A percentile compares a stretch with the other conserved stretches of the same genome.
Evolutionary conservation across 129 eudicot species (phyloP).

Genomic region (Scalesia atractyloides): DNA sequence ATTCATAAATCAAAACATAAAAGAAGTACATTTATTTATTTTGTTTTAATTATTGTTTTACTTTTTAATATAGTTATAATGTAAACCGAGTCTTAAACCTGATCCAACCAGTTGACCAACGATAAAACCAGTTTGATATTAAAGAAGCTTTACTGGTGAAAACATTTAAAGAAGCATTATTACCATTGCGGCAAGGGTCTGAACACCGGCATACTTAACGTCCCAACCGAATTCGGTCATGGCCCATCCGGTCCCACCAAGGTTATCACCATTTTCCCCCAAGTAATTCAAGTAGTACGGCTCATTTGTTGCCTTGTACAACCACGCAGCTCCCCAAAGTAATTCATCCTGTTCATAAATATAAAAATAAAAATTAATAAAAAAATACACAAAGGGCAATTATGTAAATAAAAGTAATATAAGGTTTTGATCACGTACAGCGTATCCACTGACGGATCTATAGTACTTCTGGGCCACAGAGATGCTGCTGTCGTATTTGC

Average conservation of each 20-base stretch:
- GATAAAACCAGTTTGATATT: too few species aligned
- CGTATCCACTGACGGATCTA: slow-evolving; percentile 95
- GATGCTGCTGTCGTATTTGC: slow-evolving; percentile 96
- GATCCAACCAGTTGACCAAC: too few species aligned
- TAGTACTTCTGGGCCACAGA: slow-evolving; percentile 93
- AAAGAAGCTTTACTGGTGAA: too few species aligned
- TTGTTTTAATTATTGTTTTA: too few species aligned
- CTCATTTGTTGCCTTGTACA: slow-evolving; percentile 90
- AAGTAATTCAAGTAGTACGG: slow-evolving; percentile 78
- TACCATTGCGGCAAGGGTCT: slow-evolving; percentile 88
- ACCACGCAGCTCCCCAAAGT: slow-evolving; percentile 97
- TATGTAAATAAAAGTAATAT: neutral
- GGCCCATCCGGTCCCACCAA: slow-evolving; percentile 97
- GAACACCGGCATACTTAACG: slow-evolving; percentile 96
- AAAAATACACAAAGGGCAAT: neutral
- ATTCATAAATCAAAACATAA: too few species aligned
- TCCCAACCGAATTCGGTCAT: slow-evolving; percentile 99
- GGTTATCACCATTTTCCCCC: slow-evolving; percentile 70
- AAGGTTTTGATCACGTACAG: slow-evolving; percentile 46
- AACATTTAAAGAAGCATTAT: neutral
- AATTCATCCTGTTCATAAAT: slow-evolving; percentile 65
- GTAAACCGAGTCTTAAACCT: too few species aligned
- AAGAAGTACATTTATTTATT: too few species aligned
- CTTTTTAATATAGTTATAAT: too few species aligned
- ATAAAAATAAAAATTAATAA: neutral